Evolutionary conservation across 1,284 basidiomycete genomes (phyloP).

Genomic region (Kalmanozyma brasiliensis): DNA sequence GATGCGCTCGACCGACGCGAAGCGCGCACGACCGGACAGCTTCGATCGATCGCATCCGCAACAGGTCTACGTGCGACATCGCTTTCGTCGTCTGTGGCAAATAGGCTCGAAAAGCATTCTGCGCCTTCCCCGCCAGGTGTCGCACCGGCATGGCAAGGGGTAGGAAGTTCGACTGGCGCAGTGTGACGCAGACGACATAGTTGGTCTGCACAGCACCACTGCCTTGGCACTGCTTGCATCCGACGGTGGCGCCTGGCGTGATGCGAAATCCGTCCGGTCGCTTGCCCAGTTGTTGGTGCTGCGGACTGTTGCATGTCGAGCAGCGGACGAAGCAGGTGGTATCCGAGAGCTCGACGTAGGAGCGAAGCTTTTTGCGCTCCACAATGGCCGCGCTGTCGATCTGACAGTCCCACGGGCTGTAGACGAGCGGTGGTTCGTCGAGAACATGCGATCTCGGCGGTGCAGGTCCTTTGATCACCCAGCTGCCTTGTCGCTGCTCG

Average conservation of each 20-base stretch:
- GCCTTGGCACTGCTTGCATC: slow-evolving; percentile 24
- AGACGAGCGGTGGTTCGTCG: slow-evolving; percentile 32
- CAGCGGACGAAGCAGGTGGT: slow-evolving; percentile 32
- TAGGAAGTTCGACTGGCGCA: slow-evolving; percentile 37
- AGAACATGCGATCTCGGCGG: slow-evolving; percentile 9
- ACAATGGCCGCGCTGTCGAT: slow-evolving; percentile 45
- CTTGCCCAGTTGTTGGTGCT: slow-evolving; percentile 8
- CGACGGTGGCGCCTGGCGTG: background rate
- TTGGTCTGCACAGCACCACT: slow-evolving; percentile 26
- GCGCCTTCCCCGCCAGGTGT: slow-evolving; percentile 26
- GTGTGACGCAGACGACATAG: slow-evolving; percentile 45
- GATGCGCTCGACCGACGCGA: slow-evolving; percentile 78
- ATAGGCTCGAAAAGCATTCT: slow-evolving; percentile 75
- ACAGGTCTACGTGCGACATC: slow-evolving; percentile 79
- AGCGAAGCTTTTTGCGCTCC: slow-evolving; percentile 47
- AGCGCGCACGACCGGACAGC: slow-evolving; percentile 71
- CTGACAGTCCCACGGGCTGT: slow-evolving; percentile 43
- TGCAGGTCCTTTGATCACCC: slow-evolving; percentile 40
- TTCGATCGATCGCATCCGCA: slow-evolving; percentile 74
- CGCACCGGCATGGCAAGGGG: slow-evolving; percentile 33
- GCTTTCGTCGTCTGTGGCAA: slow-evolving; percentile 73
- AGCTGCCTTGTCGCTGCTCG: slow-evolving; percentile 39
- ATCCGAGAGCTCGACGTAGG: slow-evolving; percentile 46
- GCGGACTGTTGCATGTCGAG: slow-evolving; percentile 16
- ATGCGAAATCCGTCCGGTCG: background rate